Conservation (phyloP, 2,329 filamentous ascomycete genomes). For the Diaporthe humulicola region DNA sequence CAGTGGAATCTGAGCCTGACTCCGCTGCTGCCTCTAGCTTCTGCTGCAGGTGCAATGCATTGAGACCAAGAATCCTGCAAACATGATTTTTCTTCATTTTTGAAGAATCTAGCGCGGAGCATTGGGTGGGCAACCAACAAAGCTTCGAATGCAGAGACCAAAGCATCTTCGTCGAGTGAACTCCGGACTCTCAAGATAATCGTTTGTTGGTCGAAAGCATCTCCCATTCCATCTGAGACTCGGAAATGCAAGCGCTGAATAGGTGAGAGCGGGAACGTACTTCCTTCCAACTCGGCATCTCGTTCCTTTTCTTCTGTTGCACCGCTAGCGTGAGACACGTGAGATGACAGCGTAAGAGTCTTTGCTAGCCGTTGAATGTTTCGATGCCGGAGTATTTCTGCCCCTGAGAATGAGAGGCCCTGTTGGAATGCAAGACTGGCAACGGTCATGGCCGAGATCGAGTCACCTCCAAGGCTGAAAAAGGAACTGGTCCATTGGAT, state of each 20-base stretch:
- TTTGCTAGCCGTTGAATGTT: neutral
- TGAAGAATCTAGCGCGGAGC: neutral
- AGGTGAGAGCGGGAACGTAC: neutral
- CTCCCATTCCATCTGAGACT: neutral
- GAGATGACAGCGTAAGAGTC: neutral
- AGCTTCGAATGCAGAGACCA: neutral
- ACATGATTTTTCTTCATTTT: neutral
- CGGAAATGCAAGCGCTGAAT: neutral
- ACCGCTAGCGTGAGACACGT: neutral
- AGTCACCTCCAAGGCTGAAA: conserved; percentile 49
- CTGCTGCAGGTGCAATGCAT: neutral
- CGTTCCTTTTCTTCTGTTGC: neutral
- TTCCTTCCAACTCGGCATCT: neutral
- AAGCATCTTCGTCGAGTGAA: neutral
- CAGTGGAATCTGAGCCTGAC: neutral
- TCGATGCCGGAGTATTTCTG: neutral
- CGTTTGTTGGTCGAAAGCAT: neutral
- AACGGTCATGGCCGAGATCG: conserved; percentile 45
- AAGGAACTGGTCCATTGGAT: conserved; percentile 43
- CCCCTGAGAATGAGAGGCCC: conserved; percentile 35
- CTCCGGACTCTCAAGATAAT: neutral
- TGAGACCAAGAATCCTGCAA: neutral
- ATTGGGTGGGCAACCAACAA: neutral
- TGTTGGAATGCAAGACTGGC: conserved; percentile 39
- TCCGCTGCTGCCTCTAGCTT: neutral